phyloP scores from a whole-genome alignment of 2,329 filamentous ascomycete genomes.

The Penicillium aurantiogriseum region DNA sequence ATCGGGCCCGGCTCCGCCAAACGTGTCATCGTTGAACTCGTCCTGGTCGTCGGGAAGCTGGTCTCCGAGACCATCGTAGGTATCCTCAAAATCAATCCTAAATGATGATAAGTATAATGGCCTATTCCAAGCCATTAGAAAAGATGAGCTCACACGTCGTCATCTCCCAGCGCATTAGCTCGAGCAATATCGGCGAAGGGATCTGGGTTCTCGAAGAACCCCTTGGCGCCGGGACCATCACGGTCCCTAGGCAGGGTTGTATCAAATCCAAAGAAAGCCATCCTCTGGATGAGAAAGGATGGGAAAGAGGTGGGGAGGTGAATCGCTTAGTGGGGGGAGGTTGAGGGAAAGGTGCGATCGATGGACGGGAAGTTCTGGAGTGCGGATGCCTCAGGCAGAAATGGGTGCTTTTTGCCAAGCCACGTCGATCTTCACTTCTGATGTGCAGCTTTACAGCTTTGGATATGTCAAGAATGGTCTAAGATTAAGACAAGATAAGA shows the following conservation, averaged over 20 bases:
- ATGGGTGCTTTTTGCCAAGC: conserved; percentile 2
- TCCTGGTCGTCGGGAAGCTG: conserved; percentile 89
- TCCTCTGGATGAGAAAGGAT: conserved; percentile 19
- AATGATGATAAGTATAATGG: not conserved
- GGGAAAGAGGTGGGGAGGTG: conserved; percentile 9
- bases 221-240: conserved; percentile 63
- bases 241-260: conserved; percentile 63
- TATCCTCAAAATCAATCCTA: conserved; percentile 89
- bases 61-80: conserved; percentile 91
- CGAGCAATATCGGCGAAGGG: conserved; percentile 81
- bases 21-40: conserved; percentile 95
- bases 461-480: not conserved
- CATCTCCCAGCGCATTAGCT: conserved; percentile 55
- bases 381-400: conserved; percentile 18
- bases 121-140: conserved; percentile 1
- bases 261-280: conserved; percentile 95
- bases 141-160: conserved; percentile 58
- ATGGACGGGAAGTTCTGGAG: conserved; percentile 21
- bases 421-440: conserved; percentile 9
- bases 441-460: not conserved
- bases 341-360: conserved; percentile 9
- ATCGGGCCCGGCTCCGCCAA: conserved; percentile 52
- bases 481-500: too few relatives aligned
- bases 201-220: conserved; percentile 77
- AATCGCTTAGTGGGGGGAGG: conserved; percentile 16